Conservation (phyloP, 805 yeast species). For the Ascoidea asiatica region DNA sequence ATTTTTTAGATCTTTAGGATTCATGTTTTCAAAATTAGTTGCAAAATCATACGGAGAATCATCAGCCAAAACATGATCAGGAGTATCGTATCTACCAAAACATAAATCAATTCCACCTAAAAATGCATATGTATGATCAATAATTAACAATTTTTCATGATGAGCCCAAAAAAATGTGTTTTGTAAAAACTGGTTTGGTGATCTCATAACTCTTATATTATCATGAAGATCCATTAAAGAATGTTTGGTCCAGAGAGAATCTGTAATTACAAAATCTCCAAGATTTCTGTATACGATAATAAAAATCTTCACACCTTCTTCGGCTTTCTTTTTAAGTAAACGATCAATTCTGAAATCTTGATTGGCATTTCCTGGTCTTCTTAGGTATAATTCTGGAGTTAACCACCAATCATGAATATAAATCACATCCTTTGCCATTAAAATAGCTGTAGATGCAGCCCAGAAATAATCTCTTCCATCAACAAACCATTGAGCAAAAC, state of each 20-base stretch:
- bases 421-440: conserved; percentile 86
- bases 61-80: conserved; percentile 84
- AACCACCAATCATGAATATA: conserved; percentile 99
- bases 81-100: conserved; percentile 92
- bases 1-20: conserved; percentile 23
- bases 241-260: conserved; percentile 89
- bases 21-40: conserved; percentile 8
- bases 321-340: conserved; percentile 76
- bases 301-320: conserved; percentile 87
- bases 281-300: conserved; percentile 89
- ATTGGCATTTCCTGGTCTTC: conserved; percentile 91
- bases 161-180: conserved; percentile 98
- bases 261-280: conserved; percentile 85
- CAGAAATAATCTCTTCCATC: conserved; percentile 95
- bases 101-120: conserved; percentile 94
- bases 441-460: conserved; percentile 87
- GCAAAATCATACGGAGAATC: conserved; percentile 34
- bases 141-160: conserved; percentile 81
- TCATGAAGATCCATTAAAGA: conserved; percentile 75
- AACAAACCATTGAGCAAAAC: conserved; percentile 92
- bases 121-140: conserved; percentile 82
- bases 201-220: conserved; percentile 80
- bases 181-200: conserved; percentile 90
- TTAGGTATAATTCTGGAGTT: conserved; percentile 81
- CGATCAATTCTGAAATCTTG: conserved; percentile 91